A percentile compares a stretch with the other conserved stretches of the same genome.
Evolutionary conservation across 805 yeast genomes (phyloP).

Genomic region (Torulaspora indica): DNA sequence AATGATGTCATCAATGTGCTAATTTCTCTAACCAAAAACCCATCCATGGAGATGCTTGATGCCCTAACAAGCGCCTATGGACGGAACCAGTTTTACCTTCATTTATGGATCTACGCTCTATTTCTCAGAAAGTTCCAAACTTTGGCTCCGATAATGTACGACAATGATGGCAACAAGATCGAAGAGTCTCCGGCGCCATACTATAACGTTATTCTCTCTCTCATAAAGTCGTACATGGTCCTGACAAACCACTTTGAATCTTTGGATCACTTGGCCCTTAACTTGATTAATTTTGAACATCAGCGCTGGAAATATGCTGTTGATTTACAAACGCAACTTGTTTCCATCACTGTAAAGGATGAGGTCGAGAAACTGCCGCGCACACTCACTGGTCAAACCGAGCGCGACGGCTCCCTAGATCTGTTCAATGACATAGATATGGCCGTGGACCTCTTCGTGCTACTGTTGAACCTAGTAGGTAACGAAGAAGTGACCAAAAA

Average conservation of each 20-base stretch:
- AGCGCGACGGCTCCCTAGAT: not conserved
- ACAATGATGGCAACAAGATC: conserved; percentile 12
- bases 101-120: conserved; percentile 38
- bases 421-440: conserved; percentile 43
- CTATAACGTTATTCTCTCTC: conserved; percentile 31
- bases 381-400: conserved; percentile 5
- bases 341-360: conserved; percentile 27
- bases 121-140: conserved; percentile 34
- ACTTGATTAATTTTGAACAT: conserved; percentile 34
- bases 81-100: conserved; percentile 26
- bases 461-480: conserved; percentile 47
- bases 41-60: conserved; percentile 36
- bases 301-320: conserved; percentile 37
- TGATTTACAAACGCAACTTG: conserved; percentile 37
- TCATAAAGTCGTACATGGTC: conserved; percentile 35
- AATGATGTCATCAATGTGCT: conserved; percentile 63
- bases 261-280: conserved; percentile 29
- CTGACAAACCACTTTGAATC: conserved; percentile 28
- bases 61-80: conserved; percentile 26
- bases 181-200: conserved; percentile 21
- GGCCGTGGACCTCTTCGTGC: conserved; percentile 40
- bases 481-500: conserved; percentile 42
- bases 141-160: conserved; percentile 15
- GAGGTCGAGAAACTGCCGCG: conserved; percentile 9
- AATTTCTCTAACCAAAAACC: conserved; percentile 53